A percentile compares a stretch with the other conserved stretches of the same genome.
Conservation (phyloP, 805 yeast species). For the Pichia sporocuriosa region DNA sequence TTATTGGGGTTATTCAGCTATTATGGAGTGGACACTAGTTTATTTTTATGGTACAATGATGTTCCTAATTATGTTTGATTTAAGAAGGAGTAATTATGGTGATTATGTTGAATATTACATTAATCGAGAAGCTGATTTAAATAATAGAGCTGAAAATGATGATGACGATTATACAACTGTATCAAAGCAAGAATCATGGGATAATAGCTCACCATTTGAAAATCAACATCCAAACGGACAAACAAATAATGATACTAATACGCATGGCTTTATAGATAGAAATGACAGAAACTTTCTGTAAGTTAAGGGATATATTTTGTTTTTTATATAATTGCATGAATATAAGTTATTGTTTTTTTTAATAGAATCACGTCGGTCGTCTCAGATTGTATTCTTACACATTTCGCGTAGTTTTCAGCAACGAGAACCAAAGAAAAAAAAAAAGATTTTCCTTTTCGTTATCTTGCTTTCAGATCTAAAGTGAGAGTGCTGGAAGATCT, state of each 20-base stretch:
- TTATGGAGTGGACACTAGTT: slow-evolving; percentile 82
- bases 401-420: no score
- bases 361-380: not conserved
- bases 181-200: slow-evolving; percentile 1
- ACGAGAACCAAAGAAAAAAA: no score
- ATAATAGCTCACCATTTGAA: slow-evolving; percentile 2
- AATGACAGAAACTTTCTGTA: not conserved
- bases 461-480: no score
- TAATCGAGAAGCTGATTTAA: slow-evolving; percentile 2
- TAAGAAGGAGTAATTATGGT: slow-evolving; percentile 28
- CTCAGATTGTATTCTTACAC: no score
- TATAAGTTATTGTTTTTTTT: no score
- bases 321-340: no score
- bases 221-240: no score
- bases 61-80: slow-evolving; percentile 58
- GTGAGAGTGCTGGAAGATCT: not conserved
- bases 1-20: slow-evolving; percentile 46
- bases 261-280: no score
- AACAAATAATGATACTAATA: no score
- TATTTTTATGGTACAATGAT: slow-evolving; percentile 75
- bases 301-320: not conserved
- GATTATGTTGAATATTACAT: slow-evolving; percentile 10
- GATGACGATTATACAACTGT: not conserved
- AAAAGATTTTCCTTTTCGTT: no score
- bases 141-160: not conserved